phyloP scores from a whole-genome alignment of 2,329 filamentous ascomycete species.

The Hypoxylon sp. region DNA sequence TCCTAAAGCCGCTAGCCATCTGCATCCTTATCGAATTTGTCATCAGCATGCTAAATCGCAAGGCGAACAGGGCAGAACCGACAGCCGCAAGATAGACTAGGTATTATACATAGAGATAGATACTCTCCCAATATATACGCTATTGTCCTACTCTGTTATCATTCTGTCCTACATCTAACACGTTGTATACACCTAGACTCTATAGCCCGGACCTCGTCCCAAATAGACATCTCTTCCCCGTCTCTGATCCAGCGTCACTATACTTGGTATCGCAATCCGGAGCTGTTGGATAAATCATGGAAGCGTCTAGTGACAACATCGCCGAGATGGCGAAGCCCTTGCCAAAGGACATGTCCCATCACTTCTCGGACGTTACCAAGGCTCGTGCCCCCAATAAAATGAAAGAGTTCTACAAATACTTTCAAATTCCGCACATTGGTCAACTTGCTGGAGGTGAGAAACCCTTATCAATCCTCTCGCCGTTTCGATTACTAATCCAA shows the following conservation, averaged over 20 bases:
- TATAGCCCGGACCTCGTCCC: neutral
- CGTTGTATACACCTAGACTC: constrained; percentile 1
- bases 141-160: neutral
- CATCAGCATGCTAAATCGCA: constrained; percentile 28
- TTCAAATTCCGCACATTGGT: constrained; percentile 73
- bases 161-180: neutral
- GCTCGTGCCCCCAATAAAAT: constrained; percentile 75
- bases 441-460: constrained; percentile 73
- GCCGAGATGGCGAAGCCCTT: constrained; percentile 53
- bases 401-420: constrained; percentile 91
- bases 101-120: neutral
- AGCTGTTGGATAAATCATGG: constrained; percentile 40
- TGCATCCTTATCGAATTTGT: constrained; percentile 44
- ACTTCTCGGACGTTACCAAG: constrained; percentile 79
- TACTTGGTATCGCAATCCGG: neutral
- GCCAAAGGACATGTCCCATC: constrained; percentile 84
- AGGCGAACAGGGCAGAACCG: neutral
- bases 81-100: constrained; percentile 7
- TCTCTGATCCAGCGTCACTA: neutral
- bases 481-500: constrained; percentile 20
- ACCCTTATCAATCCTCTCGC: constrained; percentile 12
- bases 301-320: constrained; percentile 29
- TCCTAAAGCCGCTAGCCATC: constrained; percentile 32
- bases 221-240: neutral
- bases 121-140: neutral